phyloP scores from a whole-genome alignment of 371 early-diverging fungal species.

The Rhizopus delemar region DNA sequence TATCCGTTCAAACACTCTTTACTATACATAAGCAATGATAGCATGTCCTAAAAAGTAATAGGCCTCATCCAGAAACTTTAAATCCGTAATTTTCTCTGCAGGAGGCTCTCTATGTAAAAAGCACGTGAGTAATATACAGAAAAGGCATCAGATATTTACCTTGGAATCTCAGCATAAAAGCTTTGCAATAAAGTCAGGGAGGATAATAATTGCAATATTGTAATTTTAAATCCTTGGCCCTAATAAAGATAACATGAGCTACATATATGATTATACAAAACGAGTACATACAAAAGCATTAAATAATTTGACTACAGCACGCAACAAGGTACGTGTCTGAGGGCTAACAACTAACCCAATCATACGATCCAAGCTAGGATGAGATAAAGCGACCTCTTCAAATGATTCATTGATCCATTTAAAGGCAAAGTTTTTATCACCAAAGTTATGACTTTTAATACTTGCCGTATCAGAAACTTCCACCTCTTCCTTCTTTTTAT shows the following conservation, averaged over 20 bases:
- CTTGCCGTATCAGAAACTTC: slow-evolving; percentile 30
- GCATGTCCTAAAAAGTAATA: slow-evolving; percentile 52
- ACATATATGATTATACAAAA: not conserved
- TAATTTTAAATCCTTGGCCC: slow-evolving; percentile 79
- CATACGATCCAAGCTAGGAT: slow-evolving; percentile 56
- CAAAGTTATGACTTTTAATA: slow-evolving; percentile 49
- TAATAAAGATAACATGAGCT: slow-evolving; percentile 7
- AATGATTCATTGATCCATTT: slow-evolving; percentile 53
- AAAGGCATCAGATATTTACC: slow-evolving; percentile 31
- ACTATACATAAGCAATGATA: slow-evolving; percentile 47
- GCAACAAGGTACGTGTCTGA: slow-evolving; percentile 47
- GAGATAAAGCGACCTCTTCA: slow-evolving; percentile 52
- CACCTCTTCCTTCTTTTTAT: slow-evolving; percentile 17
- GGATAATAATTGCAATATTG: slow-evolving; percentile 67
- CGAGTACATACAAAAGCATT: slow-evolving; percentile 46
- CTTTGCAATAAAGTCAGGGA: slow-evolving; percentile 67
- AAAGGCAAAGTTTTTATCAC: slow-evolving; percentile 53
- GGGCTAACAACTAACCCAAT: slow-evolving; percentile 55
- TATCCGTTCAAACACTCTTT: too few relatives aligned
- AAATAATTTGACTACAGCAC: slow-evolving; percentile 51
- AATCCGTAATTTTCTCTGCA: slow-evolving; percentile 41
- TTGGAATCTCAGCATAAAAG: slow-evolving; percentile 56
- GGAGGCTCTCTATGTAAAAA: slow-evolving; percentile 36
- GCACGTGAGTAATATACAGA: not conserved
- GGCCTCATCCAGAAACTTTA: slow-evolving; percentile 46